A percentile compares a stretch with the other conserved stretches of the same genome.
Evolutionary conservation across 495 filamentous ascomycete genomes (phyloP).

Genomic region (Penicillium antarcticum): DNA sequence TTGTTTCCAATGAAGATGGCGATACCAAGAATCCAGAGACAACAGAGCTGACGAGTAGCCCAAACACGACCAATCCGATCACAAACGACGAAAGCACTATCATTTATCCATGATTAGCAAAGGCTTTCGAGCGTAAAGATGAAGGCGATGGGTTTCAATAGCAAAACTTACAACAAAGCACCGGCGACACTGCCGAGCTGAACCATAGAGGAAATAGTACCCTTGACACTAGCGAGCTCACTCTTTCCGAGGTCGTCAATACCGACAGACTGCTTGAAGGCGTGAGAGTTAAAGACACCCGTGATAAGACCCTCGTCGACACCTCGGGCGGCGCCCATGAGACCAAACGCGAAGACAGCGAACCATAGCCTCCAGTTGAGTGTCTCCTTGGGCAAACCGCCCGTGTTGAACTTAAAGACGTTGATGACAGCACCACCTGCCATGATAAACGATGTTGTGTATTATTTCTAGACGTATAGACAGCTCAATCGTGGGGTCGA

Average conservation of each 20-base stretch:
- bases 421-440: constrained; percentile 1
- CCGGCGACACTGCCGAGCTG: constrained; percentile 1
- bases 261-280: constrained; percentile 11
- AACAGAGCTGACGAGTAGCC: constrained; percentile 55
- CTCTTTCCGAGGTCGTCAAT: not conserved
- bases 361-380: constrained; percentile 54
- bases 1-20: constrained; percentile 52
- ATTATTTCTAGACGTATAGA: not conserved
- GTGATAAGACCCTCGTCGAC: constrained; percentile 60
- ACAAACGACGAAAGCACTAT: not conserved
- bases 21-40: constrained; percentile 57
- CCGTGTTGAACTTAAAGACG: constrained; percentile 3
- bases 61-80: constrained; percentile 57
- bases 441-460: not conserved
- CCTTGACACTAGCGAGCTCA: constrained; percentile 1
- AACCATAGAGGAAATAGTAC: constrained; percentile 2
- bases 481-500: too few relatives aligned
- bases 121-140: not conserved
- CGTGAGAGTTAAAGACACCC: constrained; percentile 48
- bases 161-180: not conserved
- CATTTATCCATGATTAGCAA: not conserved
- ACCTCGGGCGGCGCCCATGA: constrained; percentile 58
- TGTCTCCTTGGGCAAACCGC: constrained; percentile 16
- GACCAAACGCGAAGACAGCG: constrained; percentile 52
- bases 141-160: not conserved